Evolutionary conservation across 805 yeast genomes (phyloP), one percentile per base, ranked within the genome.

Genomic region (Saccharomycopsis oosterbeekiorum): DNA sequence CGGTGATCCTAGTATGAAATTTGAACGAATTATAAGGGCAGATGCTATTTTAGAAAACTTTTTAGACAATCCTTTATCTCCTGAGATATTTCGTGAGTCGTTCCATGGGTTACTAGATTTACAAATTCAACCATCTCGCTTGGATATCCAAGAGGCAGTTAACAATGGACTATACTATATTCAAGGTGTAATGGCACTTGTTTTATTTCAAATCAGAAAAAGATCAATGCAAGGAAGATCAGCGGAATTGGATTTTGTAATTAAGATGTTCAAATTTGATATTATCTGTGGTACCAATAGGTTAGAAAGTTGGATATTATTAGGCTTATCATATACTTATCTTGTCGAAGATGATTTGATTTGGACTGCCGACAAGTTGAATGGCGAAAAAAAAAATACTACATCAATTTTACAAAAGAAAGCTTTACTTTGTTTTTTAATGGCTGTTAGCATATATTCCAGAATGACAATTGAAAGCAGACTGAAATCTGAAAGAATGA

Each of bases 361-460:
- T n/a, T 90, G 97, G 96, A 88, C 93, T 0, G 84, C 96, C 0
- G 97, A 92, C 67, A 88, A 88, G 68, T 73, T 90, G 42, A 85
- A 85, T 58, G 76, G 80, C 0, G 94, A 87, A 5, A 78, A 84
- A 64, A 86, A 86, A 67, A 73, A 73, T 2, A 70, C 73, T 0
- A 86, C 90, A 0, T 89, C 91, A 0, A 72, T 78, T 5, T 69
- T 81, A 2, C 97, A 90, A 70, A 78, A 86, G 62, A 85, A 80
- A 67, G 78, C 96, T 0, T 71, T 93, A 1, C 66, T 90, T 1
- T 85, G 96, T 64, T 90, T 86, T 66, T 69, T 85, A 24, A 86
- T 87, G 88, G 91, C 96, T 0, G 73, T 84, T 19, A 84, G 81
- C 66, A 66, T 77, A 1, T 71, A 69, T 60, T 59, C 74, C 1